phyloP scores from a whole-genome alignment of 2,329 filamentous ascomycete species.

The Penicillium sp. region DNA sequence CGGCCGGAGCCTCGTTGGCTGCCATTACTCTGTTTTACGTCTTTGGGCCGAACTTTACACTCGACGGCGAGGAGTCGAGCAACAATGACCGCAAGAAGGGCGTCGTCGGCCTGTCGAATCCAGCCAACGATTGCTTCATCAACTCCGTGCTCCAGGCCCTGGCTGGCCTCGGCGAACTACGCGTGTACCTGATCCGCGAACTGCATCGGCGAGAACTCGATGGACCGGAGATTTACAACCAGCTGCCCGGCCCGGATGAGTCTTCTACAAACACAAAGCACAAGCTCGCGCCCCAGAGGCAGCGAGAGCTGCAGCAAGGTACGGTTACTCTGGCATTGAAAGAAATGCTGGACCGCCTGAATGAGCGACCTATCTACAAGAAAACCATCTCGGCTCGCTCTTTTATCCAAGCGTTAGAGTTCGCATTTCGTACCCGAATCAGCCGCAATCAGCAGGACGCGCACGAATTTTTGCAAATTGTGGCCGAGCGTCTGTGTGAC shows the following conservation, averaged over 20 bases:
- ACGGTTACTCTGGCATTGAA: constrained; percentile 84
- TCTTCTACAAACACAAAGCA: constrained; percentile 25
- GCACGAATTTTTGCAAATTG: constrained; percentile 92
- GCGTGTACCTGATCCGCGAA: constrained; percentile 88
- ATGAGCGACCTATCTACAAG: constrained; percentile 86
- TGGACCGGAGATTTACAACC: constrained; percentile 68
- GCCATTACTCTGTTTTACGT: constrained; percentile 95
- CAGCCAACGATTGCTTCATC: constrained; percentile 95
- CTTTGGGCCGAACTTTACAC: constrained; percentile 93
- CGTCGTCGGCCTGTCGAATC: constrained; percentile 82
- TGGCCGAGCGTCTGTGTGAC: constrained; percentile 86
- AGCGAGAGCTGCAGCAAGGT: constrained; percentile 67
- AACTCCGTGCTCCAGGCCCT: constrained; percentile 94
- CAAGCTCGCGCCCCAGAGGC: constrained; percentile 42
- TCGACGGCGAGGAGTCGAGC: constrained; percentile 70
- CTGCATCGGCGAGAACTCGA: constrained; percentile 79
- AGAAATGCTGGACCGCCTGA: constrained; percentile 85
- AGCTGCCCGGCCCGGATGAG: constrained; percentile 49
- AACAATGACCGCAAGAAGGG: constrained; percentile 69
- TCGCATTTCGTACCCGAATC: constrained; percentile 83
- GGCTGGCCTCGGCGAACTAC: constrained; percentile 82
- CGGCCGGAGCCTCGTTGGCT: constrained; percentile 89
- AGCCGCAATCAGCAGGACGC: constrained; percentile 95
- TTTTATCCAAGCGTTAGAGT: constrained; percentile 79
- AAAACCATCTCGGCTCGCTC: constrained; percentile 87